These are phyloP conservation scores for Aspergillus hiratsukae DNA, from an alignment of 2,329 filamentous ascomycete species.

Conservation along the genomic window DNA sequence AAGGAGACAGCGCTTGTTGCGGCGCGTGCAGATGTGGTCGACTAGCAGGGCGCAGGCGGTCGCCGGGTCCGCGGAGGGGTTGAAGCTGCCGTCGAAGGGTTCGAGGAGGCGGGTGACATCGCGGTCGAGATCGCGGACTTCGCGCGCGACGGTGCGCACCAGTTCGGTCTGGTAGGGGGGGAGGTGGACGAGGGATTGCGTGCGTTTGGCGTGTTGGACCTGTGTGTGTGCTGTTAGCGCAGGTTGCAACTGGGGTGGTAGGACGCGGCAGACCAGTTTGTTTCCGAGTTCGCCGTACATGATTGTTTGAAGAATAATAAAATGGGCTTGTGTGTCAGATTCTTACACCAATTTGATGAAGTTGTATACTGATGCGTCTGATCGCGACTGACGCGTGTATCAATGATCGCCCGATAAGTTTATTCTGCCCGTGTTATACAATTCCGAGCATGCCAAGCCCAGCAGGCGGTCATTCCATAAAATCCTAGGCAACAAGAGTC, in stretches of 20 bases:
- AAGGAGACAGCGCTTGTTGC: conserved; percentile 92
- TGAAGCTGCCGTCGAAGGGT: conserved; percentile 78
- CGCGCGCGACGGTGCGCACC: conserved; percentile 78
- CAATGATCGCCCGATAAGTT: background rate
- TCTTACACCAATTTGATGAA: background rate
- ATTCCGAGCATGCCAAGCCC: background rate
- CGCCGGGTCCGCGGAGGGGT: conserved; percentile 75
- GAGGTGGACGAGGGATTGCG: conserved; percentile 76
- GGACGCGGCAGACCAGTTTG: conserved; percentile 61
- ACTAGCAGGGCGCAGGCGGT: conserved; percentile 85
- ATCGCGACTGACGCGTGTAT: background rate
- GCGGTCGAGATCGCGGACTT: conserved; percentile 89
- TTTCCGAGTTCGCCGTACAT: conserved; percentile 90
- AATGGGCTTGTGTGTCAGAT: too few relatives aligned
- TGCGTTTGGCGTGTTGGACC: conserved; percentile 95
- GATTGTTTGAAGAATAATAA: background rate
- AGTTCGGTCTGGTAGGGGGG: conserved; percentile 91
- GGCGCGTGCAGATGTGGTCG: conserved; percentile 88
- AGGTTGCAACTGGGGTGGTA: background rate
- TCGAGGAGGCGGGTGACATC: conserved; percentile 75
- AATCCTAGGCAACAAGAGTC: background rate
- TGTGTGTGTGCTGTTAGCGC: conserved; percentile 34
- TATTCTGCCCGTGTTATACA: background rate
- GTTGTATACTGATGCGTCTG: background rate
- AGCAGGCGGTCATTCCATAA: background rate